A percentile compares a stretch with the other conserved stretches of the same genome.
phyloP scores from a whole-genome alignment of 192 early-diverging fungal genomes.

The Podila epicladia region DNA sequence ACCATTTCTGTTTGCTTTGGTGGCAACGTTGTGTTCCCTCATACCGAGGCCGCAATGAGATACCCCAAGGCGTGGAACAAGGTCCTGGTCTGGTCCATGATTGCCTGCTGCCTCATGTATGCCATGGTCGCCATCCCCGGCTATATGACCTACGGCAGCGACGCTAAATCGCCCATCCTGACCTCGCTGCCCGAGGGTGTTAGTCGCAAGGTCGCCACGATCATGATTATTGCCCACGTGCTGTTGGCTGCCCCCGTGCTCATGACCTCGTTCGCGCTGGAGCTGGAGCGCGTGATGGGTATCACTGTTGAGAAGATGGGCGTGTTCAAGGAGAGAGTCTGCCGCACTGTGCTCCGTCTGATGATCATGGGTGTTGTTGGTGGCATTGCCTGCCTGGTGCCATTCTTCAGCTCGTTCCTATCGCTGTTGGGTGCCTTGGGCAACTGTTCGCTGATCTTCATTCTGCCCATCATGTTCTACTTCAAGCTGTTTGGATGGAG shows the following conservation, averaged over 20 bases:
- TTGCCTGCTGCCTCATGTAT: conserved; percentile 70
- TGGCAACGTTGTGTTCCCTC: conserved; percentile 78
- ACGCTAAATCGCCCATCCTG: conserved; percentile 66
- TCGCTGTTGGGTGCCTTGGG: conserved; percentile 66
- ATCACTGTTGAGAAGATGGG: conserved; percentile 53
- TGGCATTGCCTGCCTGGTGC: conserved; percentile 57
- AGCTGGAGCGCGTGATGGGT: conserved; percentile 64
- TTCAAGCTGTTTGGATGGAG: conserved; percentile 60
- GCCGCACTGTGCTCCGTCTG: conserved; percentile 58
- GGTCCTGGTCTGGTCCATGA: conserved; percentile 61
- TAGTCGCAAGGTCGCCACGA: conserved; percentile 57
- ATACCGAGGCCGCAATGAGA: conserved; percentile 74
- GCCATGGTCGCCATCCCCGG: conserved; percentile 67
- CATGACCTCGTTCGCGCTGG: conserved; percentile 69
- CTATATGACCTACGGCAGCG: conserved; percentile 69
- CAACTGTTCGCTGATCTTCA: conserved; percentile 63
- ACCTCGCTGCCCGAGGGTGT: conserved; percentile 63
- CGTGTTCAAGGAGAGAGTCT: conserved; percentile 47
- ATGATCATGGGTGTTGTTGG: conserved; percentile 51
- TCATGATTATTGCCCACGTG: conserved; percentile 73
- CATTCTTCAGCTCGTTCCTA: conserved; percentile 70
- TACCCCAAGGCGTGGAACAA: conserved; percentile 64
- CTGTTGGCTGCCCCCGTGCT: conserved; percentile 72
- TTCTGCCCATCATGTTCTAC: conserved; percentile 65
- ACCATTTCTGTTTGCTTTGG: conserved; percentile 74